Evolutionary conservation across 129 eudicot species (phyloP), one percentile per base, ranked within the genome.

Genomic region (Oenanthe sinensis): DNA sequence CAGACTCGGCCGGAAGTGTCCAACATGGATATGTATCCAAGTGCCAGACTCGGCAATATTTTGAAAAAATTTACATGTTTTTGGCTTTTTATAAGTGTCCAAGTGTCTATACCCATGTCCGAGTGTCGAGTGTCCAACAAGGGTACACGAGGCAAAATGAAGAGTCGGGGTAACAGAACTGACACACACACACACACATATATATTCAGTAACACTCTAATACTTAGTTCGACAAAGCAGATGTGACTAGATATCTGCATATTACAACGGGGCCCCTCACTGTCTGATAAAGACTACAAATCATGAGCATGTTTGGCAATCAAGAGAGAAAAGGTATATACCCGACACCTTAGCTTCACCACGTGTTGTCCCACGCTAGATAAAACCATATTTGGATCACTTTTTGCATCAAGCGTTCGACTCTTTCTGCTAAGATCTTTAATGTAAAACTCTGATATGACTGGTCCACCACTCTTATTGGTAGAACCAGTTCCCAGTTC

Each of bases 291-390:
- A 12, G 44, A 70, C 10, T 36, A 70, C 33, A 36, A 54, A 45
- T 22, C 43, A 52, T 58, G 8, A 45, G 26, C 74, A 77, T 9
- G 30, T 45, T 1, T 14, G 52, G 26, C 14, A 36, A 79, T 44
- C n/a, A 50, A 60, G 79, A 19, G 17, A 43, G 54, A 82, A 47
- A 67, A 54, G 72, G 54, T 68, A 69, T 83, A 36, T 86, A 96
- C 99, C 90, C 96, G 94, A 76, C 99, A 92, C 86, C 78, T 92
- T 22, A 96, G 93, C 96, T 89, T 96, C 20, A 90, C 86, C 73
- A 75, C 71, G 44, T 82, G 88, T 76, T 83, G 71, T 68, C 95
- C 97, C 76, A 87, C 97, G 75, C 79, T 82, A 9, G 79, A 91
- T 46, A 84, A 44, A 44, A 87, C 89, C 76, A 81, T 81, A 80